These are phyloP conservation scores for Mortierella polycephala DNA, from an alignment of 371 early-diverging fungal species.

Conservation along the genomic window DNA sequence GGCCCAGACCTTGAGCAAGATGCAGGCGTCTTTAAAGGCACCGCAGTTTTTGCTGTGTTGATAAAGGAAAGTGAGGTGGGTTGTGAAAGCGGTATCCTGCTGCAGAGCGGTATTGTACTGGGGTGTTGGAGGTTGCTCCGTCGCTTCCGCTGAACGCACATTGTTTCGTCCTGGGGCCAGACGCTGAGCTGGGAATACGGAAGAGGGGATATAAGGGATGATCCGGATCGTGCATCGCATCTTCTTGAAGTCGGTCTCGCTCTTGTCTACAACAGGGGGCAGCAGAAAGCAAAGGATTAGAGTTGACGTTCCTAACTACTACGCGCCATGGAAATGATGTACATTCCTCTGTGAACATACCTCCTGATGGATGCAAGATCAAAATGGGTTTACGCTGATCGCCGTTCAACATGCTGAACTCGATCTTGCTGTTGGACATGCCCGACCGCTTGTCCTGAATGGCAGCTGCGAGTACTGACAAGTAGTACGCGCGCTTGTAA, in stretches of 20 bases:
- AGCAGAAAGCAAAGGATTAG: conserved; percentile 6
- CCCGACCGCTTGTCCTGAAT: conserved; percentile 65
- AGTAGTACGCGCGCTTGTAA: conserved; percentile 93
- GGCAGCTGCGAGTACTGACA: conserved; percentile 73
- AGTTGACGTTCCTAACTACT: conserved; percentile 13
- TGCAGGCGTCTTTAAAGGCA: conserved; percentile 82
- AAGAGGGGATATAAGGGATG: conserved; percentile 74
- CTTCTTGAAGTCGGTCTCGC: conserved; percentile 69
- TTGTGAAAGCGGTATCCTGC: conserved; percentile 76
- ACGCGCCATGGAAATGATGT: not conserved
- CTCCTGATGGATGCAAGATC: conserved; percentile 66
- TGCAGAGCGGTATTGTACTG: conserved; percentile 90
- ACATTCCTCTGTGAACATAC: conserved; percentile 32
- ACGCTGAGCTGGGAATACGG: conserved; percentile 73
- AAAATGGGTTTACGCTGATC: conserved; percentile 85
- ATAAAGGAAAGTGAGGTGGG: conserved; percentile 84
- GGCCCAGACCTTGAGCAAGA: conserved; percentile 87
- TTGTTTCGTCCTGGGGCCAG: conserved; percentile 87
- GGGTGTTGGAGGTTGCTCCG: conserved; percentile 78
- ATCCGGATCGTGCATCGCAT: conserved; percentile 79
- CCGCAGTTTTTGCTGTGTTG: conserved; percentile 75
- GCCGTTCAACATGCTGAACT: conserved; percentile 71
- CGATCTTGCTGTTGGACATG: conserved; percentile 62
- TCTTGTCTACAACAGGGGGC: conserved; percentile 56
- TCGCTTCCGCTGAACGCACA: conserved; percentile 65